A percentile compares a stretch with the other conserved stretches of the same genome.
These are phyloP conservation scores for Monotropa hypopitys DNA, from an alignment of 179 eudicot species.

Conservation along the genomic window DNA sequence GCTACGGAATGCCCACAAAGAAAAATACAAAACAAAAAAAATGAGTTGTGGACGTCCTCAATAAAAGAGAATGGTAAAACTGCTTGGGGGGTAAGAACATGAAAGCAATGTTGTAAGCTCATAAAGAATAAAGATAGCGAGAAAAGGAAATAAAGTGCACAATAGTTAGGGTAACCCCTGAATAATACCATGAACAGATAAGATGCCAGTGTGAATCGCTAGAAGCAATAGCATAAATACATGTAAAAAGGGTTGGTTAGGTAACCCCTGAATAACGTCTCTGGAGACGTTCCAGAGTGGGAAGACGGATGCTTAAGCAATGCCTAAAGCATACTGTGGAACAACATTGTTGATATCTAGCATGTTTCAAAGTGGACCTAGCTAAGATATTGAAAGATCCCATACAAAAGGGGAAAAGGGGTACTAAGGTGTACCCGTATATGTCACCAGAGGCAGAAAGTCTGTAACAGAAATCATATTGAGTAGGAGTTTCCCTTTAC, in stretches of 20 bases:
- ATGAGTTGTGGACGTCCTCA: slow-evolving; percentile 18
- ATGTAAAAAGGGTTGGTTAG: background rate
- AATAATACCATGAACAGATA: background rate
- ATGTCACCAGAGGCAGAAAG: background rate
- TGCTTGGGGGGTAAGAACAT: background rate
- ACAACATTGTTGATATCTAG: background rate
- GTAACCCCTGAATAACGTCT: background rate
- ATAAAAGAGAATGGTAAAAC: background rate
- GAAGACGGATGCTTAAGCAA: background rate
- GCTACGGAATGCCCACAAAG: slow-evolving; percentile 20
- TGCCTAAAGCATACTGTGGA: background rate
- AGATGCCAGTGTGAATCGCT: background rate
- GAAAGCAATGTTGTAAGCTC: too few relatives aligned
- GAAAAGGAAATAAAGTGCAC: background rate
- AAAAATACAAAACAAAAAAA: slow-evolving; percentile 1
- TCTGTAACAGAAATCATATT: background rate
- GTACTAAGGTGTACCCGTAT: background rate
- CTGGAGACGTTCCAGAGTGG: background rate
- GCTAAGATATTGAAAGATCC: background rate
- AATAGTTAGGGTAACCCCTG: background rate
- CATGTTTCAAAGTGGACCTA: background rate
- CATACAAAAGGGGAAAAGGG: background rate
- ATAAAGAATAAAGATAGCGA: background rate
- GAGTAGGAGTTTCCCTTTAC: background rate
- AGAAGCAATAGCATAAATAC: background rate